Percentiles rank a stretch among this genome's conserved stretches.
phyloP scores from a whole-genome alignment of 306 rosid genomes.

The Malus orientalis region DNA sequence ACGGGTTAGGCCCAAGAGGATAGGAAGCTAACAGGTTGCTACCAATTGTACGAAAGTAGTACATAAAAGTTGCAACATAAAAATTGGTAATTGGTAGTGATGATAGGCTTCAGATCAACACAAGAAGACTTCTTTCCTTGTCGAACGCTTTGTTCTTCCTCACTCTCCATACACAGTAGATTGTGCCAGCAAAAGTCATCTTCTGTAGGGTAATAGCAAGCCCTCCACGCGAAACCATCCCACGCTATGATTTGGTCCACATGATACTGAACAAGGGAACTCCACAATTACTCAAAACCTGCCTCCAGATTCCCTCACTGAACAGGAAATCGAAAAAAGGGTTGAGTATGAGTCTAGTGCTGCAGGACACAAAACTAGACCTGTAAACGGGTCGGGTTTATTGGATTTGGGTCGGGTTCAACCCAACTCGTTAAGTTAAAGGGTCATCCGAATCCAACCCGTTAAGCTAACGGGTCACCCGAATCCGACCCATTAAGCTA shows the following conservation, averaged over 20 bases:
- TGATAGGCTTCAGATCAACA: not conserved
- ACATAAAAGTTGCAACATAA: not conserved
- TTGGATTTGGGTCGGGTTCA: no score
- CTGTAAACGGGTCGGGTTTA: no score
- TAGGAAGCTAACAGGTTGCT: not conserved
- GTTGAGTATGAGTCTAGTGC: not conserved
- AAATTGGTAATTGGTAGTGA: not conserved
- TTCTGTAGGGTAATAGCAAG: not conserved
- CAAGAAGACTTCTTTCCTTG: not conserved
- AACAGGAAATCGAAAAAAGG: not conserved
- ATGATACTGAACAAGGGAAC: not conserved
- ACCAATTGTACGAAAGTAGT: not conserved
- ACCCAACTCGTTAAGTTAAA: no score
- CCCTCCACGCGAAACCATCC: not conserved
- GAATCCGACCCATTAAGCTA: no score
- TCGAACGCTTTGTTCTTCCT: not conserved
- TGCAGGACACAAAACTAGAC: not conserved
- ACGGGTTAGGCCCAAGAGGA: no score
- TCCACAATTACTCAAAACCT: not conserved
- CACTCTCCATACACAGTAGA: not conserved
- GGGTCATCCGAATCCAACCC: no score
- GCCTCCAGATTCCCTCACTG: not conserved
- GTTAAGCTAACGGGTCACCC: no score
- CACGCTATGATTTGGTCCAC: not conserved
- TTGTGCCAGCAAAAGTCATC: not conserved